Evolutionary conservation across 2,329 filamentous ascomycete species (phyloP), one percentile per base, ranked within the genome.

Genomic region (Colletotrichum sp.): DNA sequence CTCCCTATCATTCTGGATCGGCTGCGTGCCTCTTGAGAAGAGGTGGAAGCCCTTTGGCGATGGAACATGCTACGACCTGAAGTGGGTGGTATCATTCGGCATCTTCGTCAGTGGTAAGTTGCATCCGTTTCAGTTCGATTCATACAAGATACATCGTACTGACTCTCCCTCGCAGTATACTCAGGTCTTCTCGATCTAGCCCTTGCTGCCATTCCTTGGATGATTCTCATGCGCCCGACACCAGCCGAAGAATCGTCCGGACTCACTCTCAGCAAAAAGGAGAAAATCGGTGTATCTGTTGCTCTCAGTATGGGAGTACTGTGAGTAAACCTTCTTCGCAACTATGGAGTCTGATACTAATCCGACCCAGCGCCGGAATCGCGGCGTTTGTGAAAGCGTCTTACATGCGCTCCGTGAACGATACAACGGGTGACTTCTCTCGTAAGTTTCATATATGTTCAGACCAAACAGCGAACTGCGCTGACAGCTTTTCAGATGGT

Each of bases 131-230:
- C 2, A 57, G 13, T 3, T 4, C 24, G 10, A 2, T 9, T 2
- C 7, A 30, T 3, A 28, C 0, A 7, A 18, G 24, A 21, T 6
- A 24, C 5, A 7, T 3, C 52, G 18, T 36, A 68, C 74, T 75
- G 21, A 68, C 30, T 72, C 39, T 39, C 13, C n/a, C 16, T 10
- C 13, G 18, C 18, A 74, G 79, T 79, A 10, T 83, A 81, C 69
- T 83, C 81, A 6, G 81, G 78, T 1, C 52, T 79, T n/a, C 78
- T 84, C 64, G 85, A 87, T 39, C 82, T 86, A n/a, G 79, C 84
- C 21, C 79, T 86, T 3, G 83, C 84, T 2, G 64, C 81, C 4
- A 77, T 86, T 26, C 85, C 85, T 2, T 87, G 85, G 85, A 73
- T 86, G 9, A 76, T 74, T 24, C 81, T 84, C 16, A 85, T 86